These are phyloP conservation scores for Musa acuminata DNA, from an alignment of 176 grass and related monocot genomes.

Conservation along the genomic window DNA sequence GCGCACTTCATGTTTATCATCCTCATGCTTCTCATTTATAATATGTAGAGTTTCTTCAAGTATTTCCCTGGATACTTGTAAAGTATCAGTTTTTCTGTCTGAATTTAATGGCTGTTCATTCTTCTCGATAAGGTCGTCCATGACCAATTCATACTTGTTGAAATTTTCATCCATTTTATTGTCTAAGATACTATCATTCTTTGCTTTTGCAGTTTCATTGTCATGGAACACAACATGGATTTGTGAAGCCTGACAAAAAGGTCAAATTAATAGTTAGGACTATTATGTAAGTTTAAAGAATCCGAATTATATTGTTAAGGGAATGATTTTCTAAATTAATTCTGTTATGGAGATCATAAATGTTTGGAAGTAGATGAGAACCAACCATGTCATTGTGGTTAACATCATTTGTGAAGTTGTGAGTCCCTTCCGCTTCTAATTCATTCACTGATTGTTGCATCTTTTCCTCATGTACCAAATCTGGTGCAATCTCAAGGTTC, in stretches of 20 bases:
- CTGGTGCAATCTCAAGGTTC: background rate
- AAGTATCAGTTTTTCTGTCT: background rate
- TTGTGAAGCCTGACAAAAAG: background rate
- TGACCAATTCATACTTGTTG: background rate
- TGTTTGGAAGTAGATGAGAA: too few species aligned
- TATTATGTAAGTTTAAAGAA: background rate
- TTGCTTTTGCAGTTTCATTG: background rate
- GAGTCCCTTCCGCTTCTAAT: background rate
- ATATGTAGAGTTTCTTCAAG: background rate
- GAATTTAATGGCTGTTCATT: background rate
- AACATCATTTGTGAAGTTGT: background rate
- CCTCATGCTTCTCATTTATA: background rate
- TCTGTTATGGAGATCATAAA: too few species aligned
- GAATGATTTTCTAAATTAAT: background rate
- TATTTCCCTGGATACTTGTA: background rate
- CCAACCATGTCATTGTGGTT: background rate
- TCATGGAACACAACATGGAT: background rate
- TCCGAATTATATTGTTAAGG: background rate
- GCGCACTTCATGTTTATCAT: background rate
- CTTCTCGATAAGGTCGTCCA: background rate
- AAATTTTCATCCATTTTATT: background rate
- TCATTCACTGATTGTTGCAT: background rate
- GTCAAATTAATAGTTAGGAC: background rate
- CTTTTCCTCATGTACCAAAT: background rate
- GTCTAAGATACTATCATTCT: background rate